Evolutionary conservation across 768 basidiomycete genomes (phyloP), one percentile per base, ranked within the genome.

Genomic region (Xerocomus spinulosus): DNA sequence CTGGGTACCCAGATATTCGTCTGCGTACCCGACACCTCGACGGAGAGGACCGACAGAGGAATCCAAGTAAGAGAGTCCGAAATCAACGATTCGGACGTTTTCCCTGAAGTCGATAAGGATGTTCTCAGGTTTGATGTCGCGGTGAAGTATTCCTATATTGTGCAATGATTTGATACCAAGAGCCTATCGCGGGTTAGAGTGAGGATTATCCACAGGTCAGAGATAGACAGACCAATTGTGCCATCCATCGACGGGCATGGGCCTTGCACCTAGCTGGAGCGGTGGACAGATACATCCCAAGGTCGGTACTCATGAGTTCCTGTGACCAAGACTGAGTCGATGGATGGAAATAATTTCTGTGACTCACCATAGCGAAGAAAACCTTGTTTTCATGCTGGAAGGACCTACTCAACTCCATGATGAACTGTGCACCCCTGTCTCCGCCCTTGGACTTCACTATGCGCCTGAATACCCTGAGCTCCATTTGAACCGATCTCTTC

Each of bases 101-200:
- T 65, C 65, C 4, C 56, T 58, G 7, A 48, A 51, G 50, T 75
- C 74, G 42, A 86, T 69, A n/a, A 87, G 72, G 35, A 87, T 74
- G 50, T 87, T 86, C 67, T 81, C 80, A 3, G 82, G 75, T 57
- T 87, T 86, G 47, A 87, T 74, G 51, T 85, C 82, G 13, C 83
- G 74, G 62, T 85, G 83, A 26, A 85, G 74, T 45, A 86, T 77
- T 35, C 81, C 82, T 60, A 80, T 73, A 21, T 64, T 64, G 53
- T 85, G 83, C 34, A 87, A 62, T 34, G 67, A 60, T 3, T 63
- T 50, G n/a, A 75, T 57, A 1, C 73, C 74, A 25, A 68, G 66
- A 6, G 68, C 66, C 73, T 75, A n/a, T 18, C 32, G n/a, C 18
- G 42, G 4, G 10, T 49, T 33, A 46, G 45, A 37, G 23, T 32